These are phyloP conservation scores for Zizania latifolia DNA, from an alignment of 176 grass and related monocot genomes.

Conservation along the genomic window DNA sequence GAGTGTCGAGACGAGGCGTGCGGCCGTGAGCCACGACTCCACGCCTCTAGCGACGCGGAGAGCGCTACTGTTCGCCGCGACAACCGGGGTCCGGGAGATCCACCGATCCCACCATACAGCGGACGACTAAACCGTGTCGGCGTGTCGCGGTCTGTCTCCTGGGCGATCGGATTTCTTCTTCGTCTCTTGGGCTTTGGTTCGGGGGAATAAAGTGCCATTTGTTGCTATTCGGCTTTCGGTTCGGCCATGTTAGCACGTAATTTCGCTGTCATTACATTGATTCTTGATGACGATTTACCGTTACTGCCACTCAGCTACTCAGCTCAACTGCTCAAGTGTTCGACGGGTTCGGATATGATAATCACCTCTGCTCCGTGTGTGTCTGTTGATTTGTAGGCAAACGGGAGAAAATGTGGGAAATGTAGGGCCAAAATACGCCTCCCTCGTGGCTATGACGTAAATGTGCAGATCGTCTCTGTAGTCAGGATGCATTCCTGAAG, in stretches of 20 bases:
- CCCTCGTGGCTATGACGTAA: not conserved
- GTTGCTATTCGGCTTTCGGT: not conserved
- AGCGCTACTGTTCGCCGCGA: not conserved
- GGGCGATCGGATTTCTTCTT: not conserved
- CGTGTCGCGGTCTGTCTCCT: too few species aligned
- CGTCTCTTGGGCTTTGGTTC: not conserved
- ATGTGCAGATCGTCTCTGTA: too few species aligned
- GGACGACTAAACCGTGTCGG: not conserved
- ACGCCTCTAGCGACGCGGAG: not conserved
- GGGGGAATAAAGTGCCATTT: not conserved
- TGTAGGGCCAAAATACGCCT: not conserved
- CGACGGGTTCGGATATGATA: constrained; percentile 16
- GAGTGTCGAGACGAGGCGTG: not conserved
- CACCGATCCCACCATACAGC: not conserved
- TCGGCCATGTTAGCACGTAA: not conserved
- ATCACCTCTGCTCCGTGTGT: not conserved
- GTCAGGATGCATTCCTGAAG: not conserved
- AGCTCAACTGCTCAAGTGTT: constrained; percentile 11
- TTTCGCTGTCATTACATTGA: not conserved
- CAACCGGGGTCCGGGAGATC: not conserved
- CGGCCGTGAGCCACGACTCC: too few species aligned
- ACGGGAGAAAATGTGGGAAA: not conserved
- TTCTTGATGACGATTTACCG: not conserved
- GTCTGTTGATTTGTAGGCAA: not conserved
- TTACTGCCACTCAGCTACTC: too few species aligned